phyloP scores from a whole-genome alignment of 805 yeast genomes.

The Saccharomyces jurei region DNA sequence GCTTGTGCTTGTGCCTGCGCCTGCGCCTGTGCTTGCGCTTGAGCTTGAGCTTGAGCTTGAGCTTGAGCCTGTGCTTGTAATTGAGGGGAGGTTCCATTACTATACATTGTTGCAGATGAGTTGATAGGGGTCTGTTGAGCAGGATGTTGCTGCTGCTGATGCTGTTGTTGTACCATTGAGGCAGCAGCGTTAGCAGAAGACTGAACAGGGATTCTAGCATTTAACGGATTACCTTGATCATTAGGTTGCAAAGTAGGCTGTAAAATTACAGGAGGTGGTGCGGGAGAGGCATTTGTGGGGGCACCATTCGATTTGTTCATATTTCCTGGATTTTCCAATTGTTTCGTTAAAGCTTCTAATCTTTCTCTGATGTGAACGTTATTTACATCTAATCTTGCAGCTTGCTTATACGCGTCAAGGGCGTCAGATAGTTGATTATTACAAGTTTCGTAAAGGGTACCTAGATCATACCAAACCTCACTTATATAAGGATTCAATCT shows the following conservation, averaged over 20 bases:
- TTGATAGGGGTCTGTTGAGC: constrained; percentile 7
- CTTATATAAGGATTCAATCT: constrained; percentile 90
- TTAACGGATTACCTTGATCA: constrained; percentile 26
- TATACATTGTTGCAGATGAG: constrained; percentile 20
- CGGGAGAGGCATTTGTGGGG: constrained; percentile 2
- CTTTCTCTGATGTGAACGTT: constrained; percentile 92
- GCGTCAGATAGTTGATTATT: constrained; percentile 94
- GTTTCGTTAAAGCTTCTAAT: constrained; percentile 70
- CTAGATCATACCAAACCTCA: constrained; percentile 98
- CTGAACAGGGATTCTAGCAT: constrained; percentile 11
- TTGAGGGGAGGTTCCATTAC: constrained; percentile 1
- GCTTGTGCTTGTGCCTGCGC: constrained; percentile 1
- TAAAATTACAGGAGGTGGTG: constrained; percentile 25
- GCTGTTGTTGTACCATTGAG: constrained; percentile 20
- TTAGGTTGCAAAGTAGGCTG: constrained; percentile 28
- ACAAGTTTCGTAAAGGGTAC: constrained; percentile 94
- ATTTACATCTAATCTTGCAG: constrained; percentile 89
- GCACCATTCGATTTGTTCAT: constrained; percentile 1
- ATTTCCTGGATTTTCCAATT: constrained; percentile 28
- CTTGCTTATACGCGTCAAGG: constrained; percentile 92
- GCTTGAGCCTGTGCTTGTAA: constrained; percentile 2
- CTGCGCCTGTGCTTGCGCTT: constrained; percentile 1
- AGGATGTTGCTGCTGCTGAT: constrained; percentile 15
- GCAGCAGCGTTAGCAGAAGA: constrained; percentile 1
- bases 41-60: neutral